Base-by-base conservation (phyloP, 2,329 filamentous ascomycete genomes). In the Xenoacremonium recifei region DNA sequence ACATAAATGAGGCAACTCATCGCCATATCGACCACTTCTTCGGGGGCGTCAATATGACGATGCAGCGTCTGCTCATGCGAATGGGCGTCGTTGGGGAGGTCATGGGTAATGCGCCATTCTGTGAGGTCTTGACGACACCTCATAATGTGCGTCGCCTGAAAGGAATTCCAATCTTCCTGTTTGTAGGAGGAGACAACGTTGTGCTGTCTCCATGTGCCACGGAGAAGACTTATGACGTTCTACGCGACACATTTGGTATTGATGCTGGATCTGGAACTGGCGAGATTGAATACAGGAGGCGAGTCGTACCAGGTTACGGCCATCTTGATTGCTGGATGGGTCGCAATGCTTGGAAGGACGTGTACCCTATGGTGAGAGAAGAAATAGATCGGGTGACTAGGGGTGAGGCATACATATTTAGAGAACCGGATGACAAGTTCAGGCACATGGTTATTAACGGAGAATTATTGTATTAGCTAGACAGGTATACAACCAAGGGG, bases 1-100 rank as follows among this genome's bases (percentile, higher is more conserved):
- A 85, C 58, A 71, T 85, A 21, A 85, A 84, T 63, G 77, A 79
- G 63, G 79, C 75, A 3, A 86, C 82, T 3, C 82, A 85, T 61
- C 65, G 72, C 1, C 75, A 82, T 54, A 74, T 84, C 35, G 73
- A 80, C 58, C 71, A 74, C 21, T 80, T 84, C 62, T 77, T 85
- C 42, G 77, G 77, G 51, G 82, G 82, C 40, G 74, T 80, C 39
- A 79, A 77, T 58, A 83, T 83, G 77, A 71, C 68, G 1, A 63
- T 77, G 45, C 67, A 84, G 37, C 59, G 71, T 25, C 65, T 81
- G 43, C 70, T 85, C 10, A 81, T 82, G 71, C 65, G 64, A 25
- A 75, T 78, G 65, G 81, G 80, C 5, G 57, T 52, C 45, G 60
- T 67, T 5, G 78, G 76, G 15, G 61, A 69, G 44, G 75, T 76